Evolutionary conservation across 2,329 filamentous ascomycete genomes (phyloP).

Genomic region (Samsoniella hepiali): DNA sequence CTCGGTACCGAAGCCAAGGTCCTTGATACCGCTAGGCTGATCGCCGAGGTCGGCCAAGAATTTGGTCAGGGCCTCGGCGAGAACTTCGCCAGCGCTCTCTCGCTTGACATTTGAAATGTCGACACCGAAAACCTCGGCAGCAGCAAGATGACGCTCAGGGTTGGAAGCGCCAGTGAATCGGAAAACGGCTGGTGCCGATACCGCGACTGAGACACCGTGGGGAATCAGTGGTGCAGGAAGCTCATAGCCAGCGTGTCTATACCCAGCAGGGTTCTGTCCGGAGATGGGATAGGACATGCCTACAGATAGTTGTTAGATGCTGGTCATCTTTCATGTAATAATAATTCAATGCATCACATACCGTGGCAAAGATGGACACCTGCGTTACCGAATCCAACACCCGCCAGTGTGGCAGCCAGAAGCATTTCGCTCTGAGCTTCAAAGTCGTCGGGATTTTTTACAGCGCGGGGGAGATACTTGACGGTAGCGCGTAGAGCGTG

Average conservation of each 20-base stretch:
- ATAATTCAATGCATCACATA: constrained; percentile 31
- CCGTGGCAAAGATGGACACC: constrained; percentile 78
- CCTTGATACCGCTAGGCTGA: constrained; percentile 82
- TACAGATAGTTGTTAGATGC: constrained; percentile 26
- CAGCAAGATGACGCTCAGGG: constrained; percentile 84
- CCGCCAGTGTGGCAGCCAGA: constrained; percentile 86
- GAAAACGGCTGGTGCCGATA: constrained; percentile 91
- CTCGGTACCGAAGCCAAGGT: constrained; percentile 70
- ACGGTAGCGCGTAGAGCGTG: constrained; percentile 79
- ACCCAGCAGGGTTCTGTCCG: constrained; percentile 80
- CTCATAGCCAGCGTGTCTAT: constrained; percentile 83
- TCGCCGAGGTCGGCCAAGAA: constrained; percentile 84
- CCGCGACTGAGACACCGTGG: constrained; percentile 91
- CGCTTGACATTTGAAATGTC: constrained; percentile 84
- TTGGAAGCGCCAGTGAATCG: constrained; percentile 88
- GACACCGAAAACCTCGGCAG: constrained; percentile 86
- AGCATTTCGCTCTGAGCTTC: constrained; percentile 97
- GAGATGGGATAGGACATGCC: constrained; percentile 98
- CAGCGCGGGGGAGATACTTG: constrained; percentile 86
- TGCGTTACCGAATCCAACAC: constrained; percentile 95
- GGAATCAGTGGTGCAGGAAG: constrained; percentile 79
- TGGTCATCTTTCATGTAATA: background rate
- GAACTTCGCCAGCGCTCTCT: constrained; percentile 84
- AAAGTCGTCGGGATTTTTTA: constrained; percentile 81
- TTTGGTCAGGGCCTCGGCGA: constrained; percentile 75